Conservation (phyloP, 345 rosid genomes). For the Populus deltoides region DNA sequence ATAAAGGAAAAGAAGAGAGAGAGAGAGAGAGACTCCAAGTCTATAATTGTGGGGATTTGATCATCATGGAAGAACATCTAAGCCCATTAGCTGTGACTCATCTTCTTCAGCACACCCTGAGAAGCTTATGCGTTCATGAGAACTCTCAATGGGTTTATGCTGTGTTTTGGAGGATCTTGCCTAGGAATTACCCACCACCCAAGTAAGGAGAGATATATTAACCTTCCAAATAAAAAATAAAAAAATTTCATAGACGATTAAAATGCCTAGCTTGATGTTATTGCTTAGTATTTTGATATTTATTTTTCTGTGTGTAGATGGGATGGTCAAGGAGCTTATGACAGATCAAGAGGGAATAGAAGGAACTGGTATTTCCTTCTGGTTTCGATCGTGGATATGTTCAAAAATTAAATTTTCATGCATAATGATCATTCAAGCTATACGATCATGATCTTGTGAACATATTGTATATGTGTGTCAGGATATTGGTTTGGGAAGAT, state of each 20-base stretch:
- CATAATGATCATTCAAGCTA: no score
- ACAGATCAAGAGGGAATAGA: constrained; percentile 94
- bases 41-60: constrained; percentile 9
- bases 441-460: background rate
- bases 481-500: constrained; percentile 99
- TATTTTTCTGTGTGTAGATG: constrained; percentile 48
- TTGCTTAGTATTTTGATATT: background rate
- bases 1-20: constrained; percentile 1
- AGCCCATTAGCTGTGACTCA: constrained; percentile 84
- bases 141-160: constrained; percentile 98
- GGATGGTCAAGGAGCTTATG: constrained; percentile 94
- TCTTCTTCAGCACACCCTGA: constrained; percentile 93
- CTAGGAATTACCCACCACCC: constrained; percentile 97
- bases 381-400: background rate
- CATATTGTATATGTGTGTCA: constrained; percentile 12
- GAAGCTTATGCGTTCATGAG: constrained; percentile 85
- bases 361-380: constrained; percentile 72
- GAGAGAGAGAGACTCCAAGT: constrained; percentile 1
- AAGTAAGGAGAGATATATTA: constrained; percentile 49
- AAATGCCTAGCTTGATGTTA: no score
- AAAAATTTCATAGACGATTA: no score
- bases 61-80: constrained; percentile 76
- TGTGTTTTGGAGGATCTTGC: constrained; percentile 98
- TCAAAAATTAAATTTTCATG: background rate
- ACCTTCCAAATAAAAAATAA: no score